A percentile compares a stretch with the other conserved stretches of the same genome.
Conservation (phyloP, 148 eudicot species). For the Rhododendron simsii region DNA sequence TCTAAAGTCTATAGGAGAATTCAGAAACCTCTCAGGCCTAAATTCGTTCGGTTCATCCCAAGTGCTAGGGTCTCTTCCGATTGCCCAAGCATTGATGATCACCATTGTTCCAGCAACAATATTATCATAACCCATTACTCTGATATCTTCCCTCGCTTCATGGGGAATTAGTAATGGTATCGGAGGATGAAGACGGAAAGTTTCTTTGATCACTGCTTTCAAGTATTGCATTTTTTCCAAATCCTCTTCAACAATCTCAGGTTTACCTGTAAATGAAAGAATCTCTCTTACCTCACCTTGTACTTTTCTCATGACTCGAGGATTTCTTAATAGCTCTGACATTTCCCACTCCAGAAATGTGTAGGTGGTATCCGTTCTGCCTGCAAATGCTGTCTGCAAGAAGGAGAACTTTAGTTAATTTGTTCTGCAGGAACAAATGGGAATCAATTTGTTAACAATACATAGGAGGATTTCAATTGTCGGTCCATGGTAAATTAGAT, state of each 20-base stretch:
- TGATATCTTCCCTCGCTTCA: constrained; percentile 6
- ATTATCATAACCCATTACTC: constrained; percentile 7
- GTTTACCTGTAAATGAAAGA: neutral
- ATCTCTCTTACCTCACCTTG: constrained; percentile 10
- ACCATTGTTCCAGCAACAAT: constrained; percentile 22
- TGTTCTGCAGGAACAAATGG: neutral
- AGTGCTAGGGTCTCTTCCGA: constrained; percentile 22
- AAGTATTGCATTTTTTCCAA: constrained; percentile 12
- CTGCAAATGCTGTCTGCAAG: neutral
- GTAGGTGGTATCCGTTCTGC: constrained; percentile 3
- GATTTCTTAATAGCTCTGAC: constrained; percentile 1
- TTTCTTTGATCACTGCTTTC: constrained; percentile 13
- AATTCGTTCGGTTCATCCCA: constrained; percentile 31
- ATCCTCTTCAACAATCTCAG: neutral
- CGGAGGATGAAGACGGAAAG: constrained; percentile 9
- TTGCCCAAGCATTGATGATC: constrained; percentile 27
- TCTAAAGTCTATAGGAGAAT: constrained; percentile 15
- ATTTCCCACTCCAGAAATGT: constrained; percentile 15
- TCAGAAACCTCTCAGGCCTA: constrained; percentile 31
- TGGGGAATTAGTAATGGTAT: neutral
- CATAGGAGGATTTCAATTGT: neutral
- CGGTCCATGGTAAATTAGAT: too few species aligned
- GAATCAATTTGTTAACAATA: too few species aligned
- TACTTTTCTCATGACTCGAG: neutral
- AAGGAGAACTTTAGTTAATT: neutral